phyloP scores from a whole-genome alignment of 2,329 filamentous ascomycete genomes.

The Endoconidiophora laricicola region DNA sequence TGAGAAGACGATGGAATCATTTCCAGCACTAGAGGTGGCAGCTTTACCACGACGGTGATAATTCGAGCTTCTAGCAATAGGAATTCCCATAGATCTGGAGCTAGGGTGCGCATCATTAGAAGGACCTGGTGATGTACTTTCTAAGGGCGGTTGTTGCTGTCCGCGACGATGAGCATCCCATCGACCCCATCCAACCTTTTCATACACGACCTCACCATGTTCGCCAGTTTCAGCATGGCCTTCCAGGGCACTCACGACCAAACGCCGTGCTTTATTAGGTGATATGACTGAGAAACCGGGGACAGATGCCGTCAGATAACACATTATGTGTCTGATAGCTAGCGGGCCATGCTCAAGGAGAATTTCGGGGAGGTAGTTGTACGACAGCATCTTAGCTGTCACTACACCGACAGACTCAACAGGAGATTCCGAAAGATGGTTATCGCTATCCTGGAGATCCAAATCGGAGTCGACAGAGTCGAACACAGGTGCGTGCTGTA shows the following conservation, averaged over 20 bases:
- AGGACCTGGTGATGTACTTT: conserved; percentile 20
- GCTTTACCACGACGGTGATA: conserved; percentile 26
- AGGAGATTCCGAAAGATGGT: conserved; percentile 28
- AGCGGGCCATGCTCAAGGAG: conserved; percentile 77
- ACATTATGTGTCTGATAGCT: conserved; percentile 90
- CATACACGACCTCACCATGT: conserved; percentile 63
- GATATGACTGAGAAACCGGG: conserved; percentile 83
- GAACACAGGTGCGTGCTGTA: conserved; percentile 36
- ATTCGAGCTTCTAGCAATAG: conserved; percentile 30
- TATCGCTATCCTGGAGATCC: conserved; percentile 44
- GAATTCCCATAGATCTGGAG: conserved; percentile 29
- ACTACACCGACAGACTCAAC: conserved; percentile 67
- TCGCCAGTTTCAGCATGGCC: conserved; percentile 41
- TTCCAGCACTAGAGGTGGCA: conserved; percentile 42
- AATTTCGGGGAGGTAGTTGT: conserved; percentile 79
- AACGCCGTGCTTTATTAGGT: conserved; percentile 71
- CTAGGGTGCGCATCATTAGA: conserved; percentile 24
- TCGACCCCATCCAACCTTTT: conserved; percentile 93
- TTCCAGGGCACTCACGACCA: conserved; percentile 86
- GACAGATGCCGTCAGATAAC: conserved; percentile 80
- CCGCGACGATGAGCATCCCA: conserved; percentile 75
- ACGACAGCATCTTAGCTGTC: conserved; percentile 70
- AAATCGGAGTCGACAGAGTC: conserved; percentile 69
- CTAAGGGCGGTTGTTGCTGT: conserved; percentile 31
- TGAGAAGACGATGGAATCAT: conserved; percentile 57